These are phyloP conservation scores for Austropuccinia psidii DNA, from an alignment of 1,284 basidiomycete species.

Conservation along the genomic window DNA sequence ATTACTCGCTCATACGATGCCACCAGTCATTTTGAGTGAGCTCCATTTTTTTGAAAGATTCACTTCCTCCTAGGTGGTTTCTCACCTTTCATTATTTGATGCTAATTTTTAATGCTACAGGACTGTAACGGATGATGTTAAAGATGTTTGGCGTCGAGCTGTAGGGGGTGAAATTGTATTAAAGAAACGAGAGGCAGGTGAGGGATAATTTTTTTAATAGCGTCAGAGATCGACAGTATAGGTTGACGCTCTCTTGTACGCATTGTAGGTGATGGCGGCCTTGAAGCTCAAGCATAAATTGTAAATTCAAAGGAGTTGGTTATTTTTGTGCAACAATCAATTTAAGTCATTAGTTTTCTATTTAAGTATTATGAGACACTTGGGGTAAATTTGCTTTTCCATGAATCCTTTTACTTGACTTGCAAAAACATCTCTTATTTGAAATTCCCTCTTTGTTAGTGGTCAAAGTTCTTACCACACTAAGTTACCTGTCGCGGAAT, in stretches of 20 bases:
- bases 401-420: too few relatives aligned
- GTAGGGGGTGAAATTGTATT: constrained; percentile 51
- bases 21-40: constrained; percentile 86
- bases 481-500: too few relatives aligned
- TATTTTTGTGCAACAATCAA: too few relatives aligned
- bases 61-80: background rate
- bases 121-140: constrained; percentile 62
- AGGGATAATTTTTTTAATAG: background rate
- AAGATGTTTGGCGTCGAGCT: constrained; percentile 83
- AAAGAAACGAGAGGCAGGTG: constrained; percentile 36
- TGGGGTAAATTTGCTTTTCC: too few relatives aligned
- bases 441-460: too few relatives aligned
- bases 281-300: constrained; percentile 35
- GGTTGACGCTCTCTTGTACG: background rate
- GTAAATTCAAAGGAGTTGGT: too few relatives aligned
- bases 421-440: too few relatives aligned
- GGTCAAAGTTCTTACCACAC: too few relatives aligned
- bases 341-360: too few relatives aligned
- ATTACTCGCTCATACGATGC: constrained; percentile 97
- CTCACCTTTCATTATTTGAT: background rate
- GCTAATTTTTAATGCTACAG: background rate
- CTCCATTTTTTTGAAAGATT: background rate
- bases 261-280: constrained; percentile 18
- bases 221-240: background rate
- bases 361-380: too few relatives aligned